phyloP scores from a whole-genome alignment of 257 asterid genomes.

The Gardenia jasminoides region DNA sequence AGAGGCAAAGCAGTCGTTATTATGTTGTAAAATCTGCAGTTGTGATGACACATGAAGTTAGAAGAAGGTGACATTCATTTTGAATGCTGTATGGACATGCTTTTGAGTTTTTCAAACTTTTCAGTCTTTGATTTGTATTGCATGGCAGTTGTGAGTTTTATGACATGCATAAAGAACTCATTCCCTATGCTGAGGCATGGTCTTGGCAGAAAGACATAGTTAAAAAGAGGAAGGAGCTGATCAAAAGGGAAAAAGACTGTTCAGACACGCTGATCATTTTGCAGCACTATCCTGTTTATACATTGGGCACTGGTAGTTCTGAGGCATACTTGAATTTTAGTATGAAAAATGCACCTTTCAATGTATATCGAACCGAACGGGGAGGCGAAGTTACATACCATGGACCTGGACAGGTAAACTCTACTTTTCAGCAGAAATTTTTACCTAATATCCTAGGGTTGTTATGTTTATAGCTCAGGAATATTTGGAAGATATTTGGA shows the following conservation, averaged over 20 bases:
- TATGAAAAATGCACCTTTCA: slow-evolving; percentile 51
- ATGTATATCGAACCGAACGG: slow-evolving; percentile 72
- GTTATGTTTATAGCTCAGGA: neutral
- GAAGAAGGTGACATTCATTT: slow-evolving; percentile 40
- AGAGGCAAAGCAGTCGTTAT: neutral
- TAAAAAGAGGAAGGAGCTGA: slow-evolving; percentile 41
- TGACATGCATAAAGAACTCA: slow-evolving; percentile 60
- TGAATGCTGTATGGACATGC: neutral
- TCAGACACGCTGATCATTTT: slow-evolving; percentile 63
- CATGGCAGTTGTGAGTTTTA: slow-evolving; percentile 51
- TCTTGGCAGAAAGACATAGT: slow-evolving; percentile 82
- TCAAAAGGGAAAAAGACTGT: slow-evolving; percentile 45
- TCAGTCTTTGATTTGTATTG: neutral
- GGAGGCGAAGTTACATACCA: slow-evolving; percentile 98
- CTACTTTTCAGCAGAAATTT: neutral
- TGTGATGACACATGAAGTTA: slow-evolving; percentile 14
- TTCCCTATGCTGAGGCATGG: slow-evolving; percentile 83
- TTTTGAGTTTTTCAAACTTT: neutral
- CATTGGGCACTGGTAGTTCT: slow-evolving; percentile 79
- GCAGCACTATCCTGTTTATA: slow-evolving; percentile 89
- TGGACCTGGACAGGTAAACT: slow-evolving; percentile 93
- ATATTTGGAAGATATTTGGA: neutral
- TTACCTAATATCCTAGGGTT: neutral
- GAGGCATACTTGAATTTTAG: slow-evolving; percentile 66
- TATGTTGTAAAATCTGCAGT: slow-evolving; percentile 11